Conservation (phyloP, 2,329 filamentous ascomycete species). For the Alternaria alternata region DNA sequence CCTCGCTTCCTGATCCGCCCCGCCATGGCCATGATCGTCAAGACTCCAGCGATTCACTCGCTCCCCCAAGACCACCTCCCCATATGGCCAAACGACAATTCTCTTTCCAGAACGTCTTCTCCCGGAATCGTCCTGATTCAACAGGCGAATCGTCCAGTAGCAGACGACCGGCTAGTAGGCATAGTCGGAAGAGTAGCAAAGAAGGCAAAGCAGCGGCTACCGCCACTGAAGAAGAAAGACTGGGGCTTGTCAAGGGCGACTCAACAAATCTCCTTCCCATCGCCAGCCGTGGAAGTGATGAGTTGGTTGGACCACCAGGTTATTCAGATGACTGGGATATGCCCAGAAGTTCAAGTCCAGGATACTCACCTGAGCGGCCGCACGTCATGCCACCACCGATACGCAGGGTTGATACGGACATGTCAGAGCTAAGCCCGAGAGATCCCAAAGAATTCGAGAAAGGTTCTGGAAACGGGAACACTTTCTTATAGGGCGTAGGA, state of each 20-base stretch:
- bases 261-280: conserved; percentile 48
- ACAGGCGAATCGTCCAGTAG: conserved; percentile 30
- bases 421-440: conserved; percentile 3
- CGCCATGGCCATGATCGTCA: conserved; percentile 48
- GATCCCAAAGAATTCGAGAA: conserved; percentile 21
- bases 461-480: not conserved
- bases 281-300: conserved; percentile 30
- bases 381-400: conserved; percentile 2
- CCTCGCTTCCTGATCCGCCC: conserved; percentile 42
- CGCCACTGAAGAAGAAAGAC: conserved; percentile 80
- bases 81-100: conserved; percentile 76
- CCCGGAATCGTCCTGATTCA: conserved; percentile 53
- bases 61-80: conserved; percentile 66
- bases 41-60: conserved; percentile 55
- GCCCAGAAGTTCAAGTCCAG: conserved; percentile 16
- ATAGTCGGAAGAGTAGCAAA: conserved; percentile 46
- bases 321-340: conserved; percentile 30
- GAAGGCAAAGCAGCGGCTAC: conserved; percentile 52
- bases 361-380: conserved; percentile 15
- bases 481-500: not conserved
- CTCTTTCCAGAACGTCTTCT: conserved; percentile 88
- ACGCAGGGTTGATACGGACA: conserved; percentile 19
- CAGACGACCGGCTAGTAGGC: conserved; percentile 35
- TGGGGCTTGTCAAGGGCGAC: conserved; percentile 84
- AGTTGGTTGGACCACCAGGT: conserved; percentile 20